Evolutionary conservation across 179 eudicot species (phyloP), one percentile per base, ranked within the genome.

Genomic region (Actinidia arguta): DNA sequence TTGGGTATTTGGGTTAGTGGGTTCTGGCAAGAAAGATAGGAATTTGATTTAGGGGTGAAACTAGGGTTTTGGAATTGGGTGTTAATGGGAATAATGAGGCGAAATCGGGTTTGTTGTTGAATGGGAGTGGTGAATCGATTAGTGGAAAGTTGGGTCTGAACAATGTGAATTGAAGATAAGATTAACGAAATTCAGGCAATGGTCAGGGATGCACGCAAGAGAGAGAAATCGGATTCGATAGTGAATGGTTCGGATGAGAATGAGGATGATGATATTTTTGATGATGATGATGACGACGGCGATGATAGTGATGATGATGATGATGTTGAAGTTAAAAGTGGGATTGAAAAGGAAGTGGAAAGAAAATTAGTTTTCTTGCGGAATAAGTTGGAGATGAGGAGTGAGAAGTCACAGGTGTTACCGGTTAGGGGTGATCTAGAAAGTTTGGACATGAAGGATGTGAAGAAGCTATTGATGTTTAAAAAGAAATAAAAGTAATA

Each of bases 151-250:
- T 61, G 59, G 82, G n/a, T 59, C 56, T 11, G 66, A 69, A 67
- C 58, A 71, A 81, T 85, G 52, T n/a, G n/a, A n/a, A n/a, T 90
- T 79, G 90, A 87, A 83, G 83, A 83, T 58, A 95, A 87, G 84
- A 87, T 95, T 86, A 79, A 82, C 78, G 96, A 95, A 82, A 96
- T 96, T 83, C 90, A 84, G 80, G 85, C 73, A 74, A 90, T 95
- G 96, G 99, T 96, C 6, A 90, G 90, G 90, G 91, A 88, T 82
- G 98, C 89, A 4, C 85, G 97, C 61, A 89, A 82, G 85, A 79
- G 80, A 46, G 99, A 93, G 80, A 88, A 81, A 82, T 83, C 72
- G 83, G 90, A 87, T 70, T 76, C 59, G 10, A 86, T 81, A 56
- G 75, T 22, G 18, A 80, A 74, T 48, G n/a, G n/a, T n/a, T n/a